A percentile compares a stretch with the other conserved stretches of the same genome.
phyloP scores from a whole-genome alignment of 225 moss, liverwort and hornwort species.

The Pleurozium schreberi region DNA sequence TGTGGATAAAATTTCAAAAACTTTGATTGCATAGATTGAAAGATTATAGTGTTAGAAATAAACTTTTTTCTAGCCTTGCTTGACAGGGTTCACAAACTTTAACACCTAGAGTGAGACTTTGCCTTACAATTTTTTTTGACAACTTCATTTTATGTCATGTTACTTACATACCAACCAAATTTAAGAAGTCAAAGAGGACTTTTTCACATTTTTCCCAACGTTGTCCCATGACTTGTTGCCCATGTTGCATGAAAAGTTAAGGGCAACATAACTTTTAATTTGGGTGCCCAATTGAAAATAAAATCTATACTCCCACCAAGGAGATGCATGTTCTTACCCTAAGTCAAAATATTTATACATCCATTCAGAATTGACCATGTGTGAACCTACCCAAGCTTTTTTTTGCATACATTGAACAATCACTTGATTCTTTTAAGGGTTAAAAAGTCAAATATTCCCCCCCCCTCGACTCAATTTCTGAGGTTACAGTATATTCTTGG shows the following conservation, averaged over 20 bases:
- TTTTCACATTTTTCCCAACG: not conserved
- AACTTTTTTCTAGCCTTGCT: not conserved
- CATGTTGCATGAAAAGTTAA: no score
- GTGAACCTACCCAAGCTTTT: not conserved
- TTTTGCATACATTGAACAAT: accelerated
- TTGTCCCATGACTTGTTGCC: not conserved
- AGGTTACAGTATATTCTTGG: not conserved
- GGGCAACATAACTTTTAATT: not conserved
- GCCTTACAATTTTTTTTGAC: accelerated
- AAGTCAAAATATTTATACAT: not conserved
- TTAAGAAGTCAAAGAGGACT: not conserved
- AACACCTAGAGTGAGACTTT: not conserved
- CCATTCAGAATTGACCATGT: not conserved
- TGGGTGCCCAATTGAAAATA: accelerated
- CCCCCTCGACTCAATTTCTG: not conserved
- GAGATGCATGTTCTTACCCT: not conserved
- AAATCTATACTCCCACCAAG: not conserved
- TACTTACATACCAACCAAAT: not conserved
- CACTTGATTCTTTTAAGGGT: not conserved
- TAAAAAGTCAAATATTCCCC: not conserved
- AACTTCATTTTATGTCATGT: not conserved
- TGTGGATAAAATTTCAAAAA: not conserved
- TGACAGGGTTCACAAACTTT: not conserved
- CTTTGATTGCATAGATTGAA: not conserved
- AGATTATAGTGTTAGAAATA: not conserved